A percentile compares a stretch with the other conserved stretches of the same genome.
These are phyloP conservation scores for Colletotrichum tropicicola DNA, from an alignment of 2,329 filamentous ascomycete genomes.

Conservation along the genomic window DNA sequence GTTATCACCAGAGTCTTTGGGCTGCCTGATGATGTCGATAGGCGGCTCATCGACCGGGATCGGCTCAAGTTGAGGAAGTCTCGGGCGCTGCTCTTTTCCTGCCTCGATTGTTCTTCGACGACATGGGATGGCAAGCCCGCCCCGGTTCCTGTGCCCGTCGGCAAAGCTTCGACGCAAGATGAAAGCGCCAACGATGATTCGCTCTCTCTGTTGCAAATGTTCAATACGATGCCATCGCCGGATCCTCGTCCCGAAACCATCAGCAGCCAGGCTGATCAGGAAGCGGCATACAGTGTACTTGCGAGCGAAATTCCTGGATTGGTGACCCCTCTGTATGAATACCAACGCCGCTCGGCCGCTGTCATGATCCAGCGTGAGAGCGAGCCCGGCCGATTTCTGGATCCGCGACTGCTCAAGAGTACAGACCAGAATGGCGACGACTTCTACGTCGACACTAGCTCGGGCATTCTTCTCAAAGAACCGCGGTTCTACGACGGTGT, in stretches of 20 bases:
- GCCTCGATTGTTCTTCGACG: conserved; percentile 62
- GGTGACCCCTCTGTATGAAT: conserved; percentile 68
- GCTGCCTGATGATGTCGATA: conserved; percentile 72
- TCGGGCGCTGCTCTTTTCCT: conserved; percentile 57
- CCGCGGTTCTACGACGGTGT: conserved; percentile 78
- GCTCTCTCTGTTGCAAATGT: conserved; percentile 72
- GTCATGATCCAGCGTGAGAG: conserved; percentile 86
- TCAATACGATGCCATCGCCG: conserved; percentile 79
- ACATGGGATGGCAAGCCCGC: conserved; percentile 61
- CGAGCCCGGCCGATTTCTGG: conserved; percentile 69
- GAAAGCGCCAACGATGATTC: conserved; percentile 49
- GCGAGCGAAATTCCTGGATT: conserved; percentile 64
- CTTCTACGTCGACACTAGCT: conserved; percentile 78
- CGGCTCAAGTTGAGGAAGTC: conserved; percentile 52
- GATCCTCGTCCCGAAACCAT: conserved; percentile 61
- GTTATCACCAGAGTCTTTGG: conserved; percentile 65
- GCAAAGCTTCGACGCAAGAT: conserved; percentile 31
- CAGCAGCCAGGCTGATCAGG: conserved; percentile 56
- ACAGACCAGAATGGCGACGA: conserved; percentile 66
- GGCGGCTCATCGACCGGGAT: conserved; percentile 59
- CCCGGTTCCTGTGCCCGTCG: background rate
- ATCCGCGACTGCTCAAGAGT: conserved; percentile 74
- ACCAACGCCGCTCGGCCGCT: conserved; percentile 83
- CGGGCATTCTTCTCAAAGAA: conserved; percentile 69
- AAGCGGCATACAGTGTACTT: conserved; percentile 66